These are phyloP conservation scores for Zasmidium angulare DNA, from an alignment of 2,329 filamentous ascomycete species.

Conservation along the genomic window DNA sequence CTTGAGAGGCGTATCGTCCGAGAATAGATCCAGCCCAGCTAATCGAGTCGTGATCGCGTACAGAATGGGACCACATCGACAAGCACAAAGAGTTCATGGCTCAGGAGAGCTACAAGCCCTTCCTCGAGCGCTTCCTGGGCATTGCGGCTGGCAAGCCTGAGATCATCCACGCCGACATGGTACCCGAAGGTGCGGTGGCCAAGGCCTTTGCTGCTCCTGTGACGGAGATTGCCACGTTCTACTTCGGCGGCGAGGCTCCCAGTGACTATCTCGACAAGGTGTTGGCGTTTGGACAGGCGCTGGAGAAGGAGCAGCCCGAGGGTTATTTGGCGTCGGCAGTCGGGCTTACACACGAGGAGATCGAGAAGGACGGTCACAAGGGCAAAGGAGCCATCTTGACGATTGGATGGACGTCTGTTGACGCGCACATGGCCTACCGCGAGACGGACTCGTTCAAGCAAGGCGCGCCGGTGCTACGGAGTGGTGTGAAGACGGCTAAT, in stretches of 20 bases:
- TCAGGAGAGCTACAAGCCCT: conserved; percentile 39
- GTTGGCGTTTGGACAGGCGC: conserved; percentile 39
- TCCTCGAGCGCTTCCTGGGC: conserved; percentile 34
- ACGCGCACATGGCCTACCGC: conserved; percentile 49
- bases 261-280: conserved; percentile 36
- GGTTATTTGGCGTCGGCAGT: conserved; percentile 23
- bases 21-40: not conserved
- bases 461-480: conserved; percentile 43
- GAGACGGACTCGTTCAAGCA: conserved; percentile 47
- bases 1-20: not conserved
- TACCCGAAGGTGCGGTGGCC: conserved; percentile 17
- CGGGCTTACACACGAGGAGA: conserved; percentile 29
- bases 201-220: conserved; percentile 42
- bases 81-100: conserved; percentile 43
- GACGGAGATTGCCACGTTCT: conserved; percentile 50
- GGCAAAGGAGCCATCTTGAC: conserved; percentile 45
- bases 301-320: conserved; percentile 29
- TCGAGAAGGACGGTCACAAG: conserved; percentile 35
- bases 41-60: not conserved
- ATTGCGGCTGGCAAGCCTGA: conserved; percentile 30
- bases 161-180: conserved; percentile 39
- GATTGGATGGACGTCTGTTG: conserved; percentile 54
- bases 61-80: conserved; percentile 46
- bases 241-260: conserved; percentile 40
- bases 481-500: conserved; percentile 43